Evolutionary conservation across 73 alveolate species (phyloP), one percentile per base, ranked within the genome.

Genomic region (Chromera velia): DNA sequence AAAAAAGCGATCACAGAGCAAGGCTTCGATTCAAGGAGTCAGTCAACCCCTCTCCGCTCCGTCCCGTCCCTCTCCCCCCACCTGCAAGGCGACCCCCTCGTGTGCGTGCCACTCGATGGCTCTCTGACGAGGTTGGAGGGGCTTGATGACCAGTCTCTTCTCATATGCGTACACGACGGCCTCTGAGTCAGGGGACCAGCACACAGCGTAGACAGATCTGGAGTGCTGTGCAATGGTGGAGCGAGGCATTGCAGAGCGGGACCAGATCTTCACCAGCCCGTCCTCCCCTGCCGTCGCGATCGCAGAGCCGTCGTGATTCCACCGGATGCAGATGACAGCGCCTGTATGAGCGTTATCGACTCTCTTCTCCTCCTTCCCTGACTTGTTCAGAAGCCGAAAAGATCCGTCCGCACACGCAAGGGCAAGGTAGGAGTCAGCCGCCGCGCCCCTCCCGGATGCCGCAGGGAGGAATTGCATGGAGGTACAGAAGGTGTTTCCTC

Each of bases 281-380:
- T 87, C 92, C 47, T 87, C 92, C 6, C 92, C 92, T 55, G 85
- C 80, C 17, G 92, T 87, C 19, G 92, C 92, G 33, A 87, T 67
- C 40, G 92, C 92, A 33, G 83, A 76, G 69, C 92, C 92, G 75
- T 87, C 92, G 29, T 75, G 72, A 77, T 85, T 87, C 92, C 92
- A 87, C 63, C 84, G 55, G 28, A 87, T 48, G 55, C 82, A 70
- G 28, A 87, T 87, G 49, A 87, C 85, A 32, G 92, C 92, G 0
- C 88, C 85, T 32, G 83, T 24, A 32, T 87, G 92, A 10, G 90
- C 92, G 24, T 75, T 76, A 26, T 80, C 92, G 0, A 82, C 92
- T 65, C 73, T 87, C 82, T 87, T 87, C 73, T 87, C 92, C 68
- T 82, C 86, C 63, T 85, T 86, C 9, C 92, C 92, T 27, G 89